phyloP scores from a whole-genome alignment of 495 filamentous ascomycete genomes.

The Penicillium turbatum region DNA sequence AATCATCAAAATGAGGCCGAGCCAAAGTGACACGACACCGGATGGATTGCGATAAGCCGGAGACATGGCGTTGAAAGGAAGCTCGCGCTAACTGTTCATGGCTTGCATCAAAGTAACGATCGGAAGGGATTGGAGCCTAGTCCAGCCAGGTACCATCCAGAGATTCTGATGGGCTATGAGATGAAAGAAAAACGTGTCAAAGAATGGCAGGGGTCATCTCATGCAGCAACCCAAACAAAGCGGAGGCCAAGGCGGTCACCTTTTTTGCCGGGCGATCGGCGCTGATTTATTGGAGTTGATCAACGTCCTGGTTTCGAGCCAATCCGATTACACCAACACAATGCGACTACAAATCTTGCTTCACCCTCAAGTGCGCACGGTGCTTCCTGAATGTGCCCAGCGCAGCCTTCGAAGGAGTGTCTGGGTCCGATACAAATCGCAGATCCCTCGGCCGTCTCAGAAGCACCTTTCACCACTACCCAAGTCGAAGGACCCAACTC shows the following conservation, averaged over 20 bases:
- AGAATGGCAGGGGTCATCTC: neutral
- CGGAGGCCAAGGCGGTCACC: slow-evolving; percentile 19
- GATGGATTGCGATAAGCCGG: slow-evolving; percentile 26
- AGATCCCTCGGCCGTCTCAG: slow-evolving; percentile 20
- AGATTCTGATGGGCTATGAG: neutral
- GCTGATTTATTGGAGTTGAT: slow-evolving; percentile 1
- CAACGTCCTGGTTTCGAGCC: slow-evolving; percentile 8
- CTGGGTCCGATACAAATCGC: slow-evolving; percentile 33
- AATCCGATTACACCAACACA: neutral
- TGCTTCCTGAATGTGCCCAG: slow-evolving; percentile 24
- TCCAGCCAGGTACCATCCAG: neutral
- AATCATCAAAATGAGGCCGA: slow-evolving; percentile 23
- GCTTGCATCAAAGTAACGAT: neutral
- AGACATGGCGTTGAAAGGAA: slow-evolving; percentile 25
- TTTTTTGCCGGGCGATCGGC: slow-evolving; percentile 1
- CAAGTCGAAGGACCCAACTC: slow-evolving; percentile 22
- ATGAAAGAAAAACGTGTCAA: neutral
- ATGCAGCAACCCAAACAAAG: slow-evolving; percentile 11
- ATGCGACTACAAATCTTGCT: slow-evolving; percentile 34
- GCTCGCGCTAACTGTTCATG: slow-evolving; percentile 16
- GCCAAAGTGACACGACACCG: slow-evolving; percentile 28
- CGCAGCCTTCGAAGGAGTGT: slow-evolving; percentile 26
- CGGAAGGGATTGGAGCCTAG: too few relatives aligned
- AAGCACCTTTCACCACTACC: slow-evolving; percentile 21
- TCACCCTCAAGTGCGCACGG: slow-evolving; percentile 33